Base-by-base conservation (phyloP, 306 rosid genomes). In the Canavalia ensiformis region DNA sequence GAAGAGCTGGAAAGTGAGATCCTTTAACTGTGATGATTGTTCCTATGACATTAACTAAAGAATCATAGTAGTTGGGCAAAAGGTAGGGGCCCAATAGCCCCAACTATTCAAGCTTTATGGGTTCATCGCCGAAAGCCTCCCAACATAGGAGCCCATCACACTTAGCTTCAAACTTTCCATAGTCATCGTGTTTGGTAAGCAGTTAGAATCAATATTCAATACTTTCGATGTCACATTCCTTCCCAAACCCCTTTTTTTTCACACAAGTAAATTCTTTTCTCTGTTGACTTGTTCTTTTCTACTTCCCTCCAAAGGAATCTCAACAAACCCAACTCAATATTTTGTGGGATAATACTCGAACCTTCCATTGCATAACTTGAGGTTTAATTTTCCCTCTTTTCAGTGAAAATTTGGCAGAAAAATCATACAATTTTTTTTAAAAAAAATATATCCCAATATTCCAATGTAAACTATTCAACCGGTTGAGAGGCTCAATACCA, bases 171-270 rank as follows among this genome's bases (percentile, higher is more conserved):
- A 4, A n/a, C 35, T 76, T 77, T 47, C 63, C 52, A 29, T 10
- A 56, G 82, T 65, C 25, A 41, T 57, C 6, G 56, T 47, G 86
- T 81, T 77, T 59, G 90, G 88, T 87, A 56, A 63, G 66, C 39
- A 28, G 86, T 87, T 74, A 39, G 41, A 65, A 78, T 84, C 83
- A 37, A 37, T 4, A 37, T 37, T 37, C 41, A 55, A 74, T 70
- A 73, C 76, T 81, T 71, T 8, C 8, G 55, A 74, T 63, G 60
- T 79, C 76, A 50, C 68, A 29, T 82, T 75, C 66, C 60, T 54
- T 58, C 37, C 84, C 81, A 60, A 59, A 66, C 65, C 66, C 35
- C 58, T 18, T 68, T 55, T 52, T 68, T 55, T 52, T 42, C 57
- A 18, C 34, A 71, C 66, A 28, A 2, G 25, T 12, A 72, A 42